These are phyloP conservation scores for Amylostereum chailletii DNA, from an alignment of 1,284 basidiomycete species.

Conservation along the genomic window DNA sequence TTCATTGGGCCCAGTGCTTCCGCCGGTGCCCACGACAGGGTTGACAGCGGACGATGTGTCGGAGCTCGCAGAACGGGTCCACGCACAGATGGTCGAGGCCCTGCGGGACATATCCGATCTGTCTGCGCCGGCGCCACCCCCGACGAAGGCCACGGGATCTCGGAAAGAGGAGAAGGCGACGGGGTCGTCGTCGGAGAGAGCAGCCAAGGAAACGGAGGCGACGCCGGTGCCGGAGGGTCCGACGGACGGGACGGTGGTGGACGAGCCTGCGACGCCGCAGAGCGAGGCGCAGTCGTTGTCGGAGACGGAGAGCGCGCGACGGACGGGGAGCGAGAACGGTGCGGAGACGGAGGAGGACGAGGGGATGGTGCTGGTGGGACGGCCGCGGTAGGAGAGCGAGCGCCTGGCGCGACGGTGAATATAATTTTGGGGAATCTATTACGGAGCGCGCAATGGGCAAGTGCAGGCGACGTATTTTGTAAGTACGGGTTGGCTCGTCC, in stretches of 20 bases:
- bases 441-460: no score
- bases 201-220: slow-evolving; percentile 7
- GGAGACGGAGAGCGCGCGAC: slow-evolving; percentile 19
- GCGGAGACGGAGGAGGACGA: slow-evolving; percentile 73
- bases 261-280: slow-evolving; percentile 22
- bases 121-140: slow-evolving; percentile 12
- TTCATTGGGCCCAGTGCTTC: slow-evolving; percentile 46
- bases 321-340: slow-evolving; percentile 45
- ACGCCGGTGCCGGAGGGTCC: slow-evolving; percentile 1
- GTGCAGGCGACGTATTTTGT: no score
- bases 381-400: slow-evolving; percentile 28
- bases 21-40: slow-evolving; percentile 67
- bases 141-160: slow-evolving; percentile 6
- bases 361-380: slow-evolving; percentile 67
- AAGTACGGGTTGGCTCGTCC: no score
- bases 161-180: slow-evolving; percentile 8
- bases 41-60: slow-evolving; percentile 59
- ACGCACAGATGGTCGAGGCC: slow-evolving; percentile 63
- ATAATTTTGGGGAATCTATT: no score
- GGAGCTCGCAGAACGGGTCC: slow-evolving; percentile 54
- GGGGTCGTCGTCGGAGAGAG: not conserved
- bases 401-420: not conserved
- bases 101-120: slow-evolving; percentile 59
- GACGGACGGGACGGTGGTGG: slow-evolving; percentile 12
- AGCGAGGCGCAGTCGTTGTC: slow-evolving; percentile 35